phyloP scores from a whole-genome alignment of 2,329 filamentous ascomycete genomes.

The Alternaria sp. region DNA sequence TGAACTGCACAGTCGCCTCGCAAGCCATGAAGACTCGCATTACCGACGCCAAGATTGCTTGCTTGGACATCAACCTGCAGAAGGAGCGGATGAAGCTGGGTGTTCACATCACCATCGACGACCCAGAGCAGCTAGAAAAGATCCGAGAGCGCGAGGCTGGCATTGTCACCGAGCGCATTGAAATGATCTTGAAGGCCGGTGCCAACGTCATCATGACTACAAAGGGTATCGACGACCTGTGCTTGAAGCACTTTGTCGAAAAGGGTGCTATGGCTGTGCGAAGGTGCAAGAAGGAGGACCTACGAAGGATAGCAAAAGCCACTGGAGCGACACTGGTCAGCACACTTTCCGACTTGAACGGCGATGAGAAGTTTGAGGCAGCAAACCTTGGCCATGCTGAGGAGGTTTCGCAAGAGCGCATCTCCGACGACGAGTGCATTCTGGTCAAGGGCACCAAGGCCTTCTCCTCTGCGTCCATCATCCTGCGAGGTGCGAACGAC shows the following conservation, averaged over 20 bases:
- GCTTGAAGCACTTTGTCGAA: constrained; percentile 93
- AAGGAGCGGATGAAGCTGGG: constrained; percentile 99
- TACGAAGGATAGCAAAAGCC: constrained; percentile 93
- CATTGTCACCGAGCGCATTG: constrained; percentile 91
- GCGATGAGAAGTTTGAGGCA: constrained; percentile 94
- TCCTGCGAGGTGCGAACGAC: constrained; percentile 94
- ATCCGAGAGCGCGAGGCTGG: constrained; percentile 91
- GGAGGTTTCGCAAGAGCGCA: constrained; percentile 96
- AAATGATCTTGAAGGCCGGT: constrained; percentile 97
- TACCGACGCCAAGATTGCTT: constrained; percentile 93
- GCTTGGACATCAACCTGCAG: constrained; percentile 96
- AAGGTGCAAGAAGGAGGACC: constrained; percentile 97
- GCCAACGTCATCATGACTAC: constrained; percentile 97
- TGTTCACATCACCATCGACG: constrained; percentile 97
- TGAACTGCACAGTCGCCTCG: constrained; percentile 98
- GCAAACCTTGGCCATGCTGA: constrained; percentile 90
- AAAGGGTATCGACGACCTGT: constrained; percentile 97
- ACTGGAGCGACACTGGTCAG: constrained; percentile 93
- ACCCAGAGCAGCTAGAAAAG: constrained; percentile 96
- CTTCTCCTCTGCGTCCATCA: constrained; percentile 92
- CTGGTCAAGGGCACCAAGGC: constrained; percentile 94
- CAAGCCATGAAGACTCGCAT: constrained; percentile 97
- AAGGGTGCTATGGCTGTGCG: constrained; percentile 94
- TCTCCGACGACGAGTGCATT: constrained; percentile 98
- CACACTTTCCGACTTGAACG: constrained; percentile 94